phyloP scores from a whole-genome alignment of 805 yeast genomes.

The Kodamaea jinghongensis region DNA sequence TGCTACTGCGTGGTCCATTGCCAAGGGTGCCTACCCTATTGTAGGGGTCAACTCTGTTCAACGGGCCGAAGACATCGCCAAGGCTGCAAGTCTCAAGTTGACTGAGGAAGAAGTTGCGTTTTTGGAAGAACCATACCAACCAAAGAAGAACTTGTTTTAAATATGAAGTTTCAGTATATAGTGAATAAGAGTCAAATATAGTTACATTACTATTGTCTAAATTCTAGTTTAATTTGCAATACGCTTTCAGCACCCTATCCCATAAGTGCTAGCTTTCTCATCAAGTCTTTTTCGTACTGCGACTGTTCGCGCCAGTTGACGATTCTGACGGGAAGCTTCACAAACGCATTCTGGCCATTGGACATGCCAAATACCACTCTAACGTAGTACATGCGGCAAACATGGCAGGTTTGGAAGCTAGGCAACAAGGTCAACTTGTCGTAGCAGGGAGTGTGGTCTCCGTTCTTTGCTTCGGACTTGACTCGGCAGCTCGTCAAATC shows the following conservation, averaged over 20 bases:
- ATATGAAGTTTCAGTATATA: too few relatives aligned
- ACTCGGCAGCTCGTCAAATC: conserved; percentile 2
- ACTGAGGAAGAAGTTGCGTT: conserved; percentile 34
- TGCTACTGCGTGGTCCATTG: conserved; percentile 52
- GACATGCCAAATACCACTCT: conserved; percentile 2
- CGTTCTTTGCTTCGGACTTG: background rate
- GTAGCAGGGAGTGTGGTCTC: conserved; percentile 1
- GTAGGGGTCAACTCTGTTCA: conserved; percentile 49
- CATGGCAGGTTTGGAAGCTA: conserved; percentile 6
- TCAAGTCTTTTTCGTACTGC: too few relatives aligned
- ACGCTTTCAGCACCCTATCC: too few relatives aligned
- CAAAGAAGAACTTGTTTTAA: too few relatives aligned
- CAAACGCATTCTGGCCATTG: conserved; percentile 3
- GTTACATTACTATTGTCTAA: too few relatives aligned
- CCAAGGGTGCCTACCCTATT: conserved; percentile 54
- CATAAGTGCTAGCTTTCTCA: too few relatives aligned
- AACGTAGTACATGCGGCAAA: conserved; percentile 6
- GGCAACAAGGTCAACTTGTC: conserved; percentile 7
- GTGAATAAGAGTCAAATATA: too few relatives aligned
- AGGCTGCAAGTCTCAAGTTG: conserved; percentile 40
- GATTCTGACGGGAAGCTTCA: conserved; percentile 5
- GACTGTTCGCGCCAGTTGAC: background rate
- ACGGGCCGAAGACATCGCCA: conserved; percentile 52
- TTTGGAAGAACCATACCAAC: conserved; percentile 37
- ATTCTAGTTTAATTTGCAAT: too few relatives aligned